Conservation (phyloP, 2,329 filamentous ascomycete species). For the Ophiostoma quercus region DNA sequence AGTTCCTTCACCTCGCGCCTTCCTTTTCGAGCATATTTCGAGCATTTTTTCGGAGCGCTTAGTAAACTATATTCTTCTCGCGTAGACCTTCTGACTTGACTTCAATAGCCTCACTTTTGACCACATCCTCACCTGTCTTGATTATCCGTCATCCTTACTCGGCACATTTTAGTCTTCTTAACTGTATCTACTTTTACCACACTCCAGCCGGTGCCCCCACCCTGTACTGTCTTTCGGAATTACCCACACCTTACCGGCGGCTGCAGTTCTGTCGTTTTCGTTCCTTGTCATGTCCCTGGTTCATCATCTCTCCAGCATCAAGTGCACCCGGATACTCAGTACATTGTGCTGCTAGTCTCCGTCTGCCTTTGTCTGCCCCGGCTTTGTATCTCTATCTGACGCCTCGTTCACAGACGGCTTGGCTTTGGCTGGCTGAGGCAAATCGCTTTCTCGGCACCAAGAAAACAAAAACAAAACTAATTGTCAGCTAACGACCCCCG, state of each 20-base stretch:
- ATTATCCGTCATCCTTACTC: not conserved
- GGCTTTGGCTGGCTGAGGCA: slow-evolving; percentile 2
- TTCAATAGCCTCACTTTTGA: not conserved
- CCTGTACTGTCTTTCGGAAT: slow-evolving; percentile 16
- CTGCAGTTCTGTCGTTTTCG: not conserved
- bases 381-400: not conserved
- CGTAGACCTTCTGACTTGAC: not conserved
- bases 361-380: not conserved
- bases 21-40: too few species aligned
- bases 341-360: not conserved
- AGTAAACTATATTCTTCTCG: not conserved
- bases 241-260: not conserved
- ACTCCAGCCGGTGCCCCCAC: slow-evolving; percentile 3
- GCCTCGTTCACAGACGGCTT: not conserved
- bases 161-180: not conserved
- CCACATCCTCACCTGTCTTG: not conserved
- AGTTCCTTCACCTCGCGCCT: not conserved
- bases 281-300: not conserved
- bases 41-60: not conserved
- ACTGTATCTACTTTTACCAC: not conserved
- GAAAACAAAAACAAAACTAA: not conserved
- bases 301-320: not conserved
- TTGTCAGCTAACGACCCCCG: not conserved
- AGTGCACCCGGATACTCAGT: too few species aligned
- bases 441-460: not conserved